Conservation (phyloP, 495 filamentous ascomycete genomes). For the Cenococcum geophilum region DNA sequence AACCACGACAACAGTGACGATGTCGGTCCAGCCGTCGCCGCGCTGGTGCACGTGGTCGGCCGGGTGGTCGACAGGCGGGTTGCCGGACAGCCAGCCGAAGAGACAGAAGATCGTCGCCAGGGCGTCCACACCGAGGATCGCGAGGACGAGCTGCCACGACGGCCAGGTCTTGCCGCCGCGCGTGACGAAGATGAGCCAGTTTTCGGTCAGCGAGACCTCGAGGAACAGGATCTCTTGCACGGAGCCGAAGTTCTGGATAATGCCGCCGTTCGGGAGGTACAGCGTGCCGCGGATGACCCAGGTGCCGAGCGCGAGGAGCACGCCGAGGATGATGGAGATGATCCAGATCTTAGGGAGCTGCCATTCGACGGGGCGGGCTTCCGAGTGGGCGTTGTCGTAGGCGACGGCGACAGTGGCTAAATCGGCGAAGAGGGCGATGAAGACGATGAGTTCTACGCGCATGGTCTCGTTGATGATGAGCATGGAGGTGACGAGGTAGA, state of each 20-base stretch:
- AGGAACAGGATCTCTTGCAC: constrained; percentile 70
- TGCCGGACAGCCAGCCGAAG: constrained; percentile 62
- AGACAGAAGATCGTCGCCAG: constrained; percentile 65
- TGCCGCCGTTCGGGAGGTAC: constrained; percentile 61
- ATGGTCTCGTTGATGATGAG: constrained; percentile 71
- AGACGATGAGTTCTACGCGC: constrained; percentile 61
- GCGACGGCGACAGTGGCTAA: constrained; percentile 70
- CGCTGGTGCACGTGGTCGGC: constrained; percentile 45
- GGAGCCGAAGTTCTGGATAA: constrained; percentile 66
- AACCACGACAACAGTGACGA: constrained; percentile 73
- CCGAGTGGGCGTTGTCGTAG: constrained; percentile 72
- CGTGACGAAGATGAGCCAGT: constrained; percentile 76
- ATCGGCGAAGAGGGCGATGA: constrained; percentile 72
- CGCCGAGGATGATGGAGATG: constrained; percentile 61
- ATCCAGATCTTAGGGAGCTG: constrained; percentile 75
- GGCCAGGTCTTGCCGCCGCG: constrained; percentile 66
- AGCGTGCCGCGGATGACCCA: constrained; percentile 65
- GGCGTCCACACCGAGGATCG: constrained; percentile 65
- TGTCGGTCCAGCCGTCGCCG: constrained; percentile 56
- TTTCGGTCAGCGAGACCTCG: constrained; percentile 67
- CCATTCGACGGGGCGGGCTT: constrained; percentile 67
- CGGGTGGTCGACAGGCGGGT: constrained; percentile 43
- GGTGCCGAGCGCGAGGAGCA: constrained; percentile 59
- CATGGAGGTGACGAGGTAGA: constrained; percentile 73
- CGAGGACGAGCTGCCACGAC: constrained; percentile 65